Base-by-base conservation (phyloP, 805 yeast species). In the Metschnikowia chrysomelidarum region DNA sequence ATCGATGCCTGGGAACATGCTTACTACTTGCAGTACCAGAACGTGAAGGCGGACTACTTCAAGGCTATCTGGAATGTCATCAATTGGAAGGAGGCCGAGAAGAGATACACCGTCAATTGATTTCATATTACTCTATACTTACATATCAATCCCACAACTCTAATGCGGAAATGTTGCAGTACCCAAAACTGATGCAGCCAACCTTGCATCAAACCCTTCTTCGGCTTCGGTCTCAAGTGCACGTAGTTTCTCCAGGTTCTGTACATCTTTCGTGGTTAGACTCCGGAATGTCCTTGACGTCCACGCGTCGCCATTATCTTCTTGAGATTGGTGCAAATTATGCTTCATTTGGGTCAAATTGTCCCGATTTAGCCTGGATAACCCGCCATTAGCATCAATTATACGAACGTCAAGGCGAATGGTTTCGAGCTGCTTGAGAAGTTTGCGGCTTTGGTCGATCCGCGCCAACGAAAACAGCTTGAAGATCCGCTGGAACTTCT, bases 361-460 rank as follows among this genome's bases (percentile, higher is more conserved):
- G 43, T 82, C 89, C 37, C 96, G 61, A 12, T 96, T 96, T 23
- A 93, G 65, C 37, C 96, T 67, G 24, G 93, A 76, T 24, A 93
- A 71, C 0, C 95, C 95, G 15, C 95, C 95, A 17, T 71, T 69
- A 19, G 74, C 73, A 59, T 86, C 95, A 4, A 84, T 85, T 7
- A 77, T 71, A 36, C 95, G 69, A 8, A 86, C 81, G 46, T 84
- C 93, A 3, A 75, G 62, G 40, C 91, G 74, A 40, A 77, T 78
- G 46, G 71, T 75, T 53, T 81, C 95, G 64, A 94, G 70, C 24
- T 82, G 71, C 37, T 78, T 73, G 34, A 93, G 68, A 32, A 84
- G 80, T 50, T 86, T 81, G 27, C 98, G 74, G 62, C 89, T 96
- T 47, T 80, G 85, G 41, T 87, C 95, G 27, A 93, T 88, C 49